A percentile compares a stretch with the other conserved stretches of the same genome.
phyloP scores from a whole-genome alignment of 495 filamentous ascomycete genomes.

The Glutinoglossum americanum region DNA sequence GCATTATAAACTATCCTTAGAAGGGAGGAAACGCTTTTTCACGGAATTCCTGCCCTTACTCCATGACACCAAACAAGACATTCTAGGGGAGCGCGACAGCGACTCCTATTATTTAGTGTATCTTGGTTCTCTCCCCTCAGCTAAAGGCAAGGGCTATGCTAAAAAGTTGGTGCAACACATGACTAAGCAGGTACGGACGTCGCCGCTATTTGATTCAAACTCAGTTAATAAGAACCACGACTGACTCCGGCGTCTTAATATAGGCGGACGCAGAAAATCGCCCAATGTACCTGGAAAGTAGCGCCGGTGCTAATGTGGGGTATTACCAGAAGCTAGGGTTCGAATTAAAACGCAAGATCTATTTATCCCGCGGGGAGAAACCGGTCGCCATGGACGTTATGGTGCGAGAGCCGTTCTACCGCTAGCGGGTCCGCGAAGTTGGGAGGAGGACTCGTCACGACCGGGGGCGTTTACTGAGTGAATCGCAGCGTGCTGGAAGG shows the following conservation, averaged over 20 bases:
- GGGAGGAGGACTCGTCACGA: neutral
- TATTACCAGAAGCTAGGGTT: slow-evolving; percentile 59
- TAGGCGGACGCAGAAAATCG: slow-evolving; percentile 43
- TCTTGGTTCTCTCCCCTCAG: slow-evolving; percentile 44
- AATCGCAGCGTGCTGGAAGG: neutral
- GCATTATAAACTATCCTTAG: slow-evolving; percentile 43
- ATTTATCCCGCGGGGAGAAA: slow-evolving; percentile 32
- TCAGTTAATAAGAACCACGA: neutral
- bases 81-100: slow-evolving; percentile 39
- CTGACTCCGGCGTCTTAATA: neutral
- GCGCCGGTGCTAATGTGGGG: slow-evolving; percentile 36
- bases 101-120: slow-evolving; percentile 58
- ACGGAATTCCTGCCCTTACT: slow-evolving; percentile 55
- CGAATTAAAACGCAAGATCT: slow-evolving; percentile 31
- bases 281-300: slow-evolving; percentile 55
- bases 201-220: slow-evolving; percentile 1
- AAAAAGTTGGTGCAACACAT: slow-evolving; percentile 44
- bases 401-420: slow-evolving; percentile 38
- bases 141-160: slow-evolving; percentile 46
- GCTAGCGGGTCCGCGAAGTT: neutral
- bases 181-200: slow-evolving; percentile 30
- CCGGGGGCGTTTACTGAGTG: neutral
- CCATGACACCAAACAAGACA: slow-evolving; percentile 43
- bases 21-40: slow-evolving; percentile 53
- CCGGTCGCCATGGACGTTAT: slow-evolving; percentile 54